Evolutionary conservation across 768 basidiomycete species (phyloP), one percentile per base, ranked within the genome.

Genomic region (Rhizopogon sp.): DNA sequence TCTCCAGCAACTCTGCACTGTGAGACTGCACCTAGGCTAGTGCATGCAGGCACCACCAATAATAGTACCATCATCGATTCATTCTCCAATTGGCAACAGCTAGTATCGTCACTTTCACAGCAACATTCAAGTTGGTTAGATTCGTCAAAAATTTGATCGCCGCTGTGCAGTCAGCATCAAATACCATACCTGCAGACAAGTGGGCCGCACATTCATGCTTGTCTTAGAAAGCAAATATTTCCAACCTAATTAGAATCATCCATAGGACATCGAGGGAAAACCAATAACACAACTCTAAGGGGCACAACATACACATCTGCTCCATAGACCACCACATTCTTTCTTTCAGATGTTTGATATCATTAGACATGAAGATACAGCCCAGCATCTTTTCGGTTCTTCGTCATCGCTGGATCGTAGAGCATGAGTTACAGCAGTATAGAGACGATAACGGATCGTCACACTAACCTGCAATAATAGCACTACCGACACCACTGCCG

Each of bases 401-500:
- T 92, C 37, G 92, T 95, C 93, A 96, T 96, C 11, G 93, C 93
- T 93, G 61, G 7, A 44, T 50, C 2, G 33, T 53, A 31, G 37
- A 52, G 10, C 43, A 53, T 44, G 47, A 55, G 33, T 43, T 16
- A 55, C 31, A 25, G 22, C 49, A 31, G 31, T 40, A 45, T 37
- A 29, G 43, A 41, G 29, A 33, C 20, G 33, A 25, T 25, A 25
- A 25, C 25, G 25, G 25, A 25, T 22, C 14, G 25, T 14, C 11
- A 50, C 37, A 72, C 80, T 61, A 44, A 84, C 84, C 83, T 1
- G 96, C 96, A 63, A 99, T 97, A 68, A 98, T 97, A 6, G 94
- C 93, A 61, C 90, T 92, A 13, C 97, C 96, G 29, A 98, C 94
- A 61, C 96, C 96, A 60, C 89, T 92, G 49, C 82, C 57, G 69